These are phyloP conservation scores for Eucalyptus tenuipes DNA, from an alignment of 345 rosid genomes.

Conservation along the genomic window DNA sequence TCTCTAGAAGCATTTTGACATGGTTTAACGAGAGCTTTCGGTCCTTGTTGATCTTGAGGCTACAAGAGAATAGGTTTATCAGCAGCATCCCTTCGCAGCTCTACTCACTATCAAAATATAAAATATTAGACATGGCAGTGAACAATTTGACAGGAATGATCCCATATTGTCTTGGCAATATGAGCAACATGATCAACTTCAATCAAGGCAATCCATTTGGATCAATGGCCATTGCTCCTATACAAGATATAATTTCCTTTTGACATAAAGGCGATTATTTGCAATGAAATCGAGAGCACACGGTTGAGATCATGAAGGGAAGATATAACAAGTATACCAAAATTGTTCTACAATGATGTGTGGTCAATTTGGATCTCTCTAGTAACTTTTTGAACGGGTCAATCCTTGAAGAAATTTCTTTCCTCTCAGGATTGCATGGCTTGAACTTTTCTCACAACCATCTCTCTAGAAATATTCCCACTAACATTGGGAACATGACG, in stretches of 20 bases:
- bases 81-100: conserved; percentile 3
- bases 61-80: neutral
- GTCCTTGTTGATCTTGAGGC: neutral
- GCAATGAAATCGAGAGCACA: neutral
- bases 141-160: neutral
- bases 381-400: conserved; percentile 2
- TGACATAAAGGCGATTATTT: fast-evolving
- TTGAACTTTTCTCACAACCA: conserved; percentile 11
- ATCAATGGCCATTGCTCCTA: neutral
- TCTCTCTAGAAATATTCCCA: conserved; percentile 1
- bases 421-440: neutral
- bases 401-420: neutral
- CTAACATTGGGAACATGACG: neutral
- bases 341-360: neutral
- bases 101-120: neutral
- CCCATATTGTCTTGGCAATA: neutral
- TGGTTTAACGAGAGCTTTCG: neutral
- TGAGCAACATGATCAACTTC: neutral
- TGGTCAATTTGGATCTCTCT: conserved; percentile 7
- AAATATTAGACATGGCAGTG: neutral
- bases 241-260: neutral
- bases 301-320: neutral
- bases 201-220: neutral
- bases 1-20: neutral
- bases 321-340: neutral